phyloP scores from a whole-genome alignment of 2,329 filamentous ascomycete species.

The Monosporascus sp. region DNA sequence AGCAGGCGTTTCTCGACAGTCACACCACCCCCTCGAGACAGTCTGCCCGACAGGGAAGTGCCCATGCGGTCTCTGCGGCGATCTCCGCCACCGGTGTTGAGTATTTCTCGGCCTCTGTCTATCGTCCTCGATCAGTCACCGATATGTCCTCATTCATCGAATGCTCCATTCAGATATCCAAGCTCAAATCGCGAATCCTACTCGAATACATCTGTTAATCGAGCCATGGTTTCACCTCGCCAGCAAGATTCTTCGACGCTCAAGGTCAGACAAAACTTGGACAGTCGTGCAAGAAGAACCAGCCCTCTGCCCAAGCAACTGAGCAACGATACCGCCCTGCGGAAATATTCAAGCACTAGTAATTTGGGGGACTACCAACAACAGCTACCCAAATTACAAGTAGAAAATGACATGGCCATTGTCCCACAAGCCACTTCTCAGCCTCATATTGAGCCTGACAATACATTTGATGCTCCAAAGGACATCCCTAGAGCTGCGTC shows the following conservation, averaged over 20 bases:
- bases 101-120: constrained; percentile 47
- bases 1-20: constrained; percentile 41
- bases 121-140: constrained; percentile 51
- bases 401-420: not conserved
- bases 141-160: constrained; percentile 18
- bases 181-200: not conserved
- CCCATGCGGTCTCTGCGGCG: constrained; percentile 25
- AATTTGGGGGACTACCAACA: not conserved
- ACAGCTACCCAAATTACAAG: not conserved
- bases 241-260: not conserved
- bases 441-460: not conserved
- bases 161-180: constrained; percentile 1
- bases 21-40: constrained; percentile 19
- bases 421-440: not conserved
- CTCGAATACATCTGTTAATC: not conserved
- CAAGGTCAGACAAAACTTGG: not conserved
- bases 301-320: not conserved
- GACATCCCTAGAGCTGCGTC: not conserved
- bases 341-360: not conserved
- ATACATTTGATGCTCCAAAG: not conserved
- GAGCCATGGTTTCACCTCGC: not conserved
- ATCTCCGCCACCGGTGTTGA: constrained; percentile 41
- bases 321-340: not conserved
- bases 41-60: constrained; percentile 16
- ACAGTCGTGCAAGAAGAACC: not conserved